Conservation (phyloP, 371 early-diverging fungal species). For the Apophysomyces sp. region DNA sequence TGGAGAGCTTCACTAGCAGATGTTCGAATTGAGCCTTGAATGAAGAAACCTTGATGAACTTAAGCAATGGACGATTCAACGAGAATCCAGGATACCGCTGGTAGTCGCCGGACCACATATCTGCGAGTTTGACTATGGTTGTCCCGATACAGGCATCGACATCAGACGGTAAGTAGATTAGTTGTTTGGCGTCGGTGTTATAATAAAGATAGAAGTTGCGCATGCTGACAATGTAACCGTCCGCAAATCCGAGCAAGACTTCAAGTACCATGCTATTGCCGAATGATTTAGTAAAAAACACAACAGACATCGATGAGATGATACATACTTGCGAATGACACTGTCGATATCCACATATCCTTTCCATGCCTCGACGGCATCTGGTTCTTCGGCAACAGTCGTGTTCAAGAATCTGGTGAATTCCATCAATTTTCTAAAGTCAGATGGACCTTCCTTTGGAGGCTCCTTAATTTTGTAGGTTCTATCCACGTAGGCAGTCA, state of each 20-base stretch:
- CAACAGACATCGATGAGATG: not conserved
- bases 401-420: conserved; percentile 23
- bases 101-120: conserved; percentile 30
- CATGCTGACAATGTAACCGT: conserved; percentile 11
- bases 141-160: conserved; percentile 31
- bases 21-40: conserved; percentile 28
- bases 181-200: not conserved
- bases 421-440: conserved; percentile 9
- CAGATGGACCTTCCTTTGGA: conserved; percentile 3
- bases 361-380: conserved; percentile 9
- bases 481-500: conserved; percentile 13
- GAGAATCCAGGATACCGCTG: conserved; percentile 21
- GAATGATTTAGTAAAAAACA: not conserved
- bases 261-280: conserved; percentile 20
- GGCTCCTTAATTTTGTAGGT: not conserved
- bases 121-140: conserved; percentile 7
- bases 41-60: conserved; percentile 10
- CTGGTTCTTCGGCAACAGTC: not conserved
- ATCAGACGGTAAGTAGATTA: conserved; percentile 32
- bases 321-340: conserved; percentile 18
- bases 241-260: conserved; percentile 13
- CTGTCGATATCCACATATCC: conserved; percentile 12
- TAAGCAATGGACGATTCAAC: conserved; percentile 12
- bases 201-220: conserved; percentile 27
- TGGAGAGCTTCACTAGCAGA: conserved; percentile 8